Evolutionary conservation across 495 filamentous ascomycete genomes (phyloP).

Genomic region (Lasiosphaeria miniovina): DNA sequence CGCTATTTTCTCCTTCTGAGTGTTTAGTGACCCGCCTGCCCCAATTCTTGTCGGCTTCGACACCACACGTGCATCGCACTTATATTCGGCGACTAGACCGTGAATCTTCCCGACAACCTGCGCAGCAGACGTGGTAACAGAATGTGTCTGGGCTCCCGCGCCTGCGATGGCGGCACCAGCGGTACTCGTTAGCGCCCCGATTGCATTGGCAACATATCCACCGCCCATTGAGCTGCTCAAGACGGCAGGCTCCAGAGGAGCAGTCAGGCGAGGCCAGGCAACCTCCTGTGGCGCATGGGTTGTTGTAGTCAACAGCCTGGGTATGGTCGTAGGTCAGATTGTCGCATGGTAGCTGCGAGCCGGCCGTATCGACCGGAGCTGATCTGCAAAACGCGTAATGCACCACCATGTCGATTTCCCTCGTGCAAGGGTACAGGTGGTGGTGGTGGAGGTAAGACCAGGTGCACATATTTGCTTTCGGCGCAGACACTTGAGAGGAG

Average conservation of each 20-base stretch:
- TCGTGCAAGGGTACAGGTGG: conserved; percentile 37
- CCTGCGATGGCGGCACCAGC: conserved; percentile 34
- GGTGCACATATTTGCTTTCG: conserved; percentile 15
- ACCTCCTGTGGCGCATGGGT: conserved; percentile 42
- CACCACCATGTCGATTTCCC: conserved; percentile 38
- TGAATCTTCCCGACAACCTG: conserved; percentile 22
- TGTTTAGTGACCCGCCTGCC: too few species aligned
- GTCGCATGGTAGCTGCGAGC: conserved; percentile 19
- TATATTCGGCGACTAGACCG: too few species aligned
- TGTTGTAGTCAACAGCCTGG: conserved; percentile 31
- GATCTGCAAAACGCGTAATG: conserved; percentile 40
- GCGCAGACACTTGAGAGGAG: neutral
- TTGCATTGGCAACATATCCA: conserved; percentile 46
- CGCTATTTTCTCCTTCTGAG: too few species aligned
- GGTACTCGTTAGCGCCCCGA: conserved; percentile 39
- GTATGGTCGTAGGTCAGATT: conserved; percentile 25
- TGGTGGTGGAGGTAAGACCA: conserved; percentile 29
- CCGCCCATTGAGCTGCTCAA: conserved; percentile 38
- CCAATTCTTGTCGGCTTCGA: too few species aligned
- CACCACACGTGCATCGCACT: too few species aligned
- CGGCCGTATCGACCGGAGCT: conserved; percentile 22
- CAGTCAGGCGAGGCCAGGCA: conserved; percentile 44
- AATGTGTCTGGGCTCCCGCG: conserved; percentile 43
- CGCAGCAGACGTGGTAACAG: conserved; percentile 37
- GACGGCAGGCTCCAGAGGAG: conserved; percentile 40